These are phyloP conservation scores for Fusarium nisikadoi DNA, from an alignment of 2,329 filamentous ascomycete genomes.

Conservation along the genomic window DNA sequence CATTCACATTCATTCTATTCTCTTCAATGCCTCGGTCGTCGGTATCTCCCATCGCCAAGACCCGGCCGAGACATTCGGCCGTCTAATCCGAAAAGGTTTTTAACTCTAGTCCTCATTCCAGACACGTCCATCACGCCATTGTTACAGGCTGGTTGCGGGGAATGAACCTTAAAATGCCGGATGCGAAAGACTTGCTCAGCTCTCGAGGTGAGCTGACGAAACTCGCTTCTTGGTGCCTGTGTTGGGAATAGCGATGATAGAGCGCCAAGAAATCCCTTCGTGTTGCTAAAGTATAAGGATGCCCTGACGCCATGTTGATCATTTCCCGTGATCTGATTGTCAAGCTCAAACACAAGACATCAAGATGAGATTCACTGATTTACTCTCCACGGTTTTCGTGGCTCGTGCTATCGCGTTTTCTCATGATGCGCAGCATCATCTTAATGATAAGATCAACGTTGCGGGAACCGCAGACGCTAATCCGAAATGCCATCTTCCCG, in stretches of 20 bases:
- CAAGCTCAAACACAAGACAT: background rate
- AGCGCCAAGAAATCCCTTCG: background rate
- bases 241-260: background rate
- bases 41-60: background rate
- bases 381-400: background rate
- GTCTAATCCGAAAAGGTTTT: background rate
- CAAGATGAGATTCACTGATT: background rate
- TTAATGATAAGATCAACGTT: background rate
- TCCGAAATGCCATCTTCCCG: conserved; percentile 44
- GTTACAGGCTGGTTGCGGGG: background rate
- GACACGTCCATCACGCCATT: background rate
- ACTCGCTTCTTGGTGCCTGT: background rate
- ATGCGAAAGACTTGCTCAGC: background rate
- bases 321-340: background rate
- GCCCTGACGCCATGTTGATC: background rate
- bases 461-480: background rate
- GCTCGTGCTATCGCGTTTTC: background rate
- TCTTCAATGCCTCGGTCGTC: background rate
- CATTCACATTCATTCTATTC: background rate
- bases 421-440: background rate
- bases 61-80: background rate
- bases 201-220: background rate
- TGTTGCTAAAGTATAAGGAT: background rate
- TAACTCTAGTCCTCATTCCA: background rate
- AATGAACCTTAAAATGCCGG: background rate